Base-by-base conservation (phyloP, 306 rosid species). In the Vigna unguiculata region DNA sequence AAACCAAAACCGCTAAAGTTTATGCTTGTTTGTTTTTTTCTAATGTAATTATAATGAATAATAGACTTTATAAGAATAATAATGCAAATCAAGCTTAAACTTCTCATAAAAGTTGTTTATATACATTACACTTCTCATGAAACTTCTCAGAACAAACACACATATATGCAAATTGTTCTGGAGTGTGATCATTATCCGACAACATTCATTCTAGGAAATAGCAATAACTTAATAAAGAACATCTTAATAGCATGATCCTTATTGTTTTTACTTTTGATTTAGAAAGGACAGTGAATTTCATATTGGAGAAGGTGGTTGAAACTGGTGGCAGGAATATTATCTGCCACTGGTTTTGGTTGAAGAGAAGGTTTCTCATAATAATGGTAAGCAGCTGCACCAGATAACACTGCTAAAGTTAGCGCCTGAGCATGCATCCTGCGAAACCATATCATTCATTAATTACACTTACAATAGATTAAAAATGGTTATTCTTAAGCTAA, bases 341-440 rank as follows among this genome's bases (percentile, higher is more conserved):
- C 46, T 15, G 9, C 45, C 20, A 46, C 14, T 75, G 62, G 14
- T 30, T 62, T 61, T 74, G 77, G 43, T 1, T 16, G 63, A 65
- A 60, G 16, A 32, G 16, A 8, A 64, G 73, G 76, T 64, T 87
- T 83, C 57, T 88, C 89, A 58, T 88, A 91, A 78, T 86, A 91
- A 68, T 91, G 96, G 81, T 88, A 87, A 41, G 83, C 85, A 14
- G 97, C 98, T 1, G 96, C 98, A 32, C 92, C 88, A 0, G 97
- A 91, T 8, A 93, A 85, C 70, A 90, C 98, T 30, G 86, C 96
- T 43, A 93, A 70, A 34, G 97, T 93, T 47, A 93, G 76, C 3
- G 98, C 98, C 68, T 93, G 97, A 0, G 98, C 90, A 36, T 93
- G 93, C 91, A 93, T 87, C 88, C 98, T 92, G 69, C 45, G 16